Base-by-base conservation (phyloP, 225 moss, liverwort and hornwort genomes). In the Bryoerythrophyllum caledonicum region DNA sequence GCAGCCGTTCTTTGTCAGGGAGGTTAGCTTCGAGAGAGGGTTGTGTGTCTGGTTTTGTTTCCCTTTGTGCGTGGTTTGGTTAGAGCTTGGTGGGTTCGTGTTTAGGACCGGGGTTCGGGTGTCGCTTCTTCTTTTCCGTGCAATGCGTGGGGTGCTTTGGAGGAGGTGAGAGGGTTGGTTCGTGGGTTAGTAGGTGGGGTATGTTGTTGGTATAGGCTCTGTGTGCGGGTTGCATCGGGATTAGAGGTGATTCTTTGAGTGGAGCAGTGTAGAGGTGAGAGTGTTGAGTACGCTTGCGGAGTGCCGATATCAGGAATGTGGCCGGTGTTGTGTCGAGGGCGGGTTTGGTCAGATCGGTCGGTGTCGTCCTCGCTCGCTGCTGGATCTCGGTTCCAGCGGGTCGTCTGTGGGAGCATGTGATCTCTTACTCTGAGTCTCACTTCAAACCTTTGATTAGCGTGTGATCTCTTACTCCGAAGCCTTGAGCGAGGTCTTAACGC, bases 361-460 rank as follows among this genome's bases (percentile, higher is more conserved):
- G 26, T 6, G 10, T 63, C 27, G 38, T 7, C 19, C 63, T 64
- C 24, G 63, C n/a, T 38, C n/a, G 48, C 32, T 4, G 19, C 38
- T 41, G 40, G 74, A 74, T 74, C 74, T 65, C 13, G 54, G 7
- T 38, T 41, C n/a, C 40, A 54, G 53, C 8, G 38, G 64, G 38
- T 74, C 24, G 53, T 63, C 37, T 23, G 53, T 20, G 40, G 9
- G 16, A 62, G 62, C n/a, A n/a, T 10, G 38, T 38, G 38, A 10
- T 38, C 34, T 34, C 34, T 34, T 34, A 34, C 34, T 0, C 34
- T 6, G 34, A 15, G 35, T 32, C 23, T 38, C 37, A n/a, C 37
- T 26, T 10, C 7, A 19, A 52, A 19, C 37, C 52, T 37, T 11
- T 26, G 23, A 6, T 24, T 51, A 19, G 63, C 17, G 23, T 15